Base-by-base conservation (phyloP, 139 green algal genomes). In the Closterium sp. region DNA sequence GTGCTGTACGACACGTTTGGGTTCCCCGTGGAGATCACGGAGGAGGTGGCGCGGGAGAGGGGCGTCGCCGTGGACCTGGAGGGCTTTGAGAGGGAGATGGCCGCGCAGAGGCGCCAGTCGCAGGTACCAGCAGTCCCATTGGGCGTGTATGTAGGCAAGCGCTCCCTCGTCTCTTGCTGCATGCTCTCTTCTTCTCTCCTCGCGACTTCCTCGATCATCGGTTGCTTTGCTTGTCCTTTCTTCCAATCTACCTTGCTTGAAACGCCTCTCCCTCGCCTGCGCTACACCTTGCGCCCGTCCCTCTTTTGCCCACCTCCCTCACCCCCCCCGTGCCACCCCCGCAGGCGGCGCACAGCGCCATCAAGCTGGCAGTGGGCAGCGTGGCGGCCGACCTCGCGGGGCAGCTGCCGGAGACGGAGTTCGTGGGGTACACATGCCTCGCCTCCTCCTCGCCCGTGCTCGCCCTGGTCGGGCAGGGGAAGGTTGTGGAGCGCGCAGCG, bases 1-100 rank as follows among this genome's bases (percentile, higher is more conserved):
- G 89, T 96, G 91, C 93, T 98, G 89, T 98, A 98, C 91, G 97
- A 98, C 93, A 97, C 95, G 12, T 98, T 96, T 69, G 97, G 97
- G 9, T 98, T 98, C 93, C 97, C 97, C 0, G 93, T 98, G 85
- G 97, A 98, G 94, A 95, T 98, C 88, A 98, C 97, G 12, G 88
- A 91, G 35, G 95, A 96, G 88, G 94, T 94, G 64, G 93, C 89
- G 30, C 31, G 33, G 64, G 93, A 95, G 93, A 25, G 64, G 34
- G 93, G 89, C 43, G 93, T 95, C 9, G 87, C 43, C 34, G 94
- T 96, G 85, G 94, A 96, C 90, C 88, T 95, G 87, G 91, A 81
- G 28, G 92, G 92, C 30, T 94, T 94, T 88, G 28, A 93, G 33
- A 23, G 0, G 1, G 91, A 94, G 91, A 94, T 94, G 92, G 92